phyloP scores from a whole-genome alignment of 2,329 filamentous ascomycete genomes.

The Lecanicillium sp. region DNA sequence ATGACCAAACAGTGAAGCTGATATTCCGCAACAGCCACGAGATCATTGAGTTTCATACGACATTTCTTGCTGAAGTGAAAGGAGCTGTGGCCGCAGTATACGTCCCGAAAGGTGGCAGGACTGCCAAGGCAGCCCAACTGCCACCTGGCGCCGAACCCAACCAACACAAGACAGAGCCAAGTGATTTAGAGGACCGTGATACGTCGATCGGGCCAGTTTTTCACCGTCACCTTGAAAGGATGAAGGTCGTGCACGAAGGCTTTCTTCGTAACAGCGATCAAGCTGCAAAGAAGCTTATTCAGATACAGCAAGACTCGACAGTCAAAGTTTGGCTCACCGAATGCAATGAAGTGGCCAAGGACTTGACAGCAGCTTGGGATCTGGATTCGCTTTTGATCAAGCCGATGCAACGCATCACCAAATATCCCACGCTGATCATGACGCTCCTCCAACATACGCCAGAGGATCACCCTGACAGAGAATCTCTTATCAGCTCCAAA shows the following conservation, averaged over 20 bases:
- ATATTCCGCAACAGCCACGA: constrained; percentile 92
- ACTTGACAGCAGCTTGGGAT: constrained; percentile 91
- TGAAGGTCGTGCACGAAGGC: constrained; percentile 53
- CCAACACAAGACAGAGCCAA: constrained; percentile 34
- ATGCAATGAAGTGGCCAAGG: constrained; percentile 85
- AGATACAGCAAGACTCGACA: constrained; percentile 55
- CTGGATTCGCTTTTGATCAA: constrained; percentile 95
- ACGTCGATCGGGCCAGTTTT: constrained; percentile 48
- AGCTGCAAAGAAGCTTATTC: constrained; percentile 52
- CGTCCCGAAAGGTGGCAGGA: constrained; percentile 47
- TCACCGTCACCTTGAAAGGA: constrained; percentile 47
- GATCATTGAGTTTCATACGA: constrained; percentile 77
- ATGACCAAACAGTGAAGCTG: constrained; percentile 74
- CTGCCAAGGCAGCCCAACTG: constrained; percentile 32
- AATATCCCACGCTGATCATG: constrained; percentile 81
- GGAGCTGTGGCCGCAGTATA: constrained; percentile 75
- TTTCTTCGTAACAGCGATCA: constrained; percentile 57
- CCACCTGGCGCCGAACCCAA: constrained; percentile 32
- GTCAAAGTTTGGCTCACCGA: constrained; percentile 84
- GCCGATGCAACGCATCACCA: constrained; percentile 87
- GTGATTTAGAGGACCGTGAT: constrained; percentile 44
- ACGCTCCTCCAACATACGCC: constrained; percentile 75
- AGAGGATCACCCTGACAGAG: constrained; percentile 73
- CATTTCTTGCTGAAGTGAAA: constrained; percentile 73
- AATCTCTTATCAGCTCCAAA: constrained; percentile 49